Base-by-base conservation (phyloP, 2,329 filamentous ascomycete species). In the Dactylellina sp. region DNA sequence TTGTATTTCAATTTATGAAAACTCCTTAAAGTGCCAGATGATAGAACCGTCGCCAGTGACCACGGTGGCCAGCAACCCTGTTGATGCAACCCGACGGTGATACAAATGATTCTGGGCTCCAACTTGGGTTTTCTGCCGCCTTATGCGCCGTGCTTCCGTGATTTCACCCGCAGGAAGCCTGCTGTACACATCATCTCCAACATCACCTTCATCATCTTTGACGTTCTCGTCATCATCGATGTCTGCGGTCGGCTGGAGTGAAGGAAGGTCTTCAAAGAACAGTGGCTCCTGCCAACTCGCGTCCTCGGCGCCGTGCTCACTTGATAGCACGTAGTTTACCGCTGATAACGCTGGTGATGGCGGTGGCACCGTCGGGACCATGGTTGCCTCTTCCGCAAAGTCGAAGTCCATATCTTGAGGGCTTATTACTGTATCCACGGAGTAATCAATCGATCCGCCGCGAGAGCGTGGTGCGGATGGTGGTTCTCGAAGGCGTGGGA, bases 1-100 rank as follows among this genome's bases (percentile, higher is more conserved):
- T 12, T 14, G n/a, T 22, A 7, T 22, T 18, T 32, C 2, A 12
- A 39, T 18, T 66, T 18, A 72, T 28, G 53, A 57, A 52, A 74
- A 74, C 47, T 74, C 61, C n/a, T 74, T 74, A 28, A 74, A 74
- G 47, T 74, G 70, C 61, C 70, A 74, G 2, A 62, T 64, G 24
- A 74, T 64, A 11, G 70, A 74, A 1, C 70, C 70, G 22, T 74
- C 61, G 24, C 70, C 63, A 14, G 70, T 62, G 14, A 74, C 70
- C 7, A 74, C 70, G 7, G 70, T 74, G 40, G 70, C 70, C 11
- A 74, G 25, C 37, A 74, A 32, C 37, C 70, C 70, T 37, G 70
- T 74, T 16, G 70, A 74, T 52, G 61, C 70, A 56, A 62, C 62
- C 22, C 55, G 47, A 12, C 55, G 61, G 24, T 74, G 70, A 40